Evolutionary conservation across 2,329 filamentous ascomycete genomes (phyloP), one percentile per base, ranked within the genome.

Genomic region (Mycocentrospora acerina): DNA sequence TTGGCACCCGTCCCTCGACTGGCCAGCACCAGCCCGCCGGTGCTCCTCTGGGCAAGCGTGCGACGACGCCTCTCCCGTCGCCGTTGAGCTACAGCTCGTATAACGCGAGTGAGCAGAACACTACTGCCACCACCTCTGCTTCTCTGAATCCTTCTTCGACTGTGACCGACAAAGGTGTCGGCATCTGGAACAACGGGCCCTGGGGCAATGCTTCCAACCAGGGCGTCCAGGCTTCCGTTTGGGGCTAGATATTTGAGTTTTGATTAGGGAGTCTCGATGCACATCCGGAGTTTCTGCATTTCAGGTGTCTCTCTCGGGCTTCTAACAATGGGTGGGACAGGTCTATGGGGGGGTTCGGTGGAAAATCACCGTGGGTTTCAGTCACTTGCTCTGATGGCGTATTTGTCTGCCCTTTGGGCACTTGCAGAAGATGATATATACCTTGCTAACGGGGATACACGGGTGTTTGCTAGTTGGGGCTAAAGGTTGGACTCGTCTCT

Each of bases 51-150:
- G 86, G 78, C 68, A 93, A 93, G 70, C 87, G 88, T 43, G 88
- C 90, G 0, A 95, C 88, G 7, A 95, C 90, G 3, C 90, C 91
- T 37, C 78, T 95, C 19, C 84, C 90, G n/a, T 94, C 90, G n/a
- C 90, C 90, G 10, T 75, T 93, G 35, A 85, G 85, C 66, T 66
- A 67, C 53, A 61, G 52, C 33, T 83, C 85, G 16, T 88, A 85
- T 67, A 81, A 76, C 25, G 70, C 75, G 13, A 75, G 75, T 49
- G 79, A 80, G 42, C 67, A 79, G 60, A 57, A 73, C 63, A 73
- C 72, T 29, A 57, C 57, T 29, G 67, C 48, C 29, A 59, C 59
- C 25, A 70, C 66, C 26, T 82, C 83, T 4, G 74, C 77, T 24
- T 79, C 72, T 25, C 67, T 82, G 32, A 86, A 83, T 66, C 76